Base-by-base conservation (phyloP, 2,329 filamentous ascomycete species). In the Penicillium polonicum region DNA sequence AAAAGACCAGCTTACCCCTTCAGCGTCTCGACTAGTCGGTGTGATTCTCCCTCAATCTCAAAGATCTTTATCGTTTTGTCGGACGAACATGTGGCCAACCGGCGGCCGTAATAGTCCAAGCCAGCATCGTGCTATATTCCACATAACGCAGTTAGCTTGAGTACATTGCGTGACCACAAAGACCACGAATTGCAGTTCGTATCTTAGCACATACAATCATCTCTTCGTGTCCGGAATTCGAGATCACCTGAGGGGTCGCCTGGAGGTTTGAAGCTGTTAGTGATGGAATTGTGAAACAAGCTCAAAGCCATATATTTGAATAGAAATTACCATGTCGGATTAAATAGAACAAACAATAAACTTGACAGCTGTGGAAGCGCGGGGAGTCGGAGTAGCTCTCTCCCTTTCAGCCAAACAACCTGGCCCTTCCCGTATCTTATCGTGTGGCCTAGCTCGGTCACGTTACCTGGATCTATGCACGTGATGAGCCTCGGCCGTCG, bases 1-100 rank as follows among this genome's bases (percentile, higher is more conserved):
- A 12, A 15, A 19, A 25, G 43, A 36, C 44, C 48, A 25, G 45
- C 71, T 71, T 84, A 95, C 91, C 93, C 93, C 79, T 96, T 96
- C 65, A 99, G 81, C 27, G 94, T 99, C 80, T 97, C 93, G 35
- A 91, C 85, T 68, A 97, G 80, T 63, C 90, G 86, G 78, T 99
- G 93, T 66, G 88, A 85, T 69, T 97, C 92, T 70, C 92, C 91
- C 71, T 97, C 93, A 55, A 99, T 89, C 78, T 99, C 94, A 74
- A 97, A 99, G 73, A 99, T 97, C 82, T 97, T 97, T 82, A 99
- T 96, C 48, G 93, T 97, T 75, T 94, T 92, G 79, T 99, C 94
- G 65, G 93, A 97, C 36, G 92, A 97, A 79, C 94, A 97, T 65
- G 94, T 99, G 62, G 94, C 94, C 68, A 99, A 86, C 72, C 93